These are phyloP conservation scores for Pseudocercospora fuligena DNA, from an alignment of 2,329 filamentous ascomycete genomes.

Conservation along the genomic window DNA sequence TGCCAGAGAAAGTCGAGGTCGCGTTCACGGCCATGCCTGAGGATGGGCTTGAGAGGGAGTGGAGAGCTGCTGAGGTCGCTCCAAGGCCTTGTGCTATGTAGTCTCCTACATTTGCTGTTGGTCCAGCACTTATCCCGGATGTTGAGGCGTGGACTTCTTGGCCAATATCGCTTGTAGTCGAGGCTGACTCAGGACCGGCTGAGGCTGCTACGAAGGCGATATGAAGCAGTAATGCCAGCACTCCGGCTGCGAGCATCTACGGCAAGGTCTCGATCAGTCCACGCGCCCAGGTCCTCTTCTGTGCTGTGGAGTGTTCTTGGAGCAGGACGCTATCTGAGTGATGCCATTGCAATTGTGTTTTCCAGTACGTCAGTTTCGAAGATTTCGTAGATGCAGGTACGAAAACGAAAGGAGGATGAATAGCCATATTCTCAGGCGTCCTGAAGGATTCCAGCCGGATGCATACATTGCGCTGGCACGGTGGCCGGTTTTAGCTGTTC, in stretches of 20 bases:
- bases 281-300: not conserved
- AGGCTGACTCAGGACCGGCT: not conserved
- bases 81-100: constrained; percentile 4
- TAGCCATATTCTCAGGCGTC: too few species aligned
- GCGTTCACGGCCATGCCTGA: not conserved
- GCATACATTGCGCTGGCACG: too few species aligned
- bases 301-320: too few species aligned
- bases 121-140: not conserved
- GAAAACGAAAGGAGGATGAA: too few species aligned
- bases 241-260: not conserved
- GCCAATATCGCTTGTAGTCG: not conserved
- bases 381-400: too few species aligned
- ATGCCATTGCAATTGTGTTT: too few species aligned
- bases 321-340: too few species aligned
- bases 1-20: not conserved
- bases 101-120: not conserved
- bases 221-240: not conserved
- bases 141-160: not conserved
- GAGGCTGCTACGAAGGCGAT: not conserved
- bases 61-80: not conserved
- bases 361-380: too few species aligned
- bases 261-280: not conserved
- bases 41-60: not conserved
- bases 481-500: not conserved
- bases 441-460: too few species aligned